A percentile compares a stretch with the other conserved stretches of the same genome.
Evolutionary conservation across 2,329 filamentous ascomycete species (phyloP).

Genomic region (Clathrospora elynae): DNA sequence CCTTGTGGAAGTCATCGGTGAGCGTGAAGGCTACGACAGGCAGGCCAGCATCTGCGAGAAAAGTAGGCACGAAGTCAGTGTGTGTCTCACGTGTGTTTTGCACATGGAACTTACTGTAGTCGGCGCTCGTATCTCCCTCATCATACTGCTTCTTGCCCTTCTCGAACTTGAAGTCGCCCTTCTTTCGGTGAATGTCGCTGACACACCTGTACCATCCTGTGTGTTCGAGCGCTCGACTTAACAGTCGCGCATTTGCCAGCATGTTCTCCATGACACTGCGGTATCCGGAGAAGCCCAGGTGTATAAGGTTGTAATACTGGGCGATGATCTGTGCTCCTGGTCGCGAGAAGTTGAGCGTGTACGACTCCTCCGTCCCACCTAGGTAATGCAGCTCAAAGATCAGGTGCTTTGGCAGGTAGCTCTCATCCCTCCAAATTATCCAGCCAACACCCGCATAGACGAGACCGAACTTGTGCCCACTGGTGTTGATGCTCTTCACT

Average conservation of each 20-base stretch:
- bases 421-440: constrained; percentile 62
- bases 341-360: constrained; percentile 74
- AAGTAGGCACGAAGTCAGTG: too few species aligned
- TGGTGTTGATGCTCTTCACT: constrained; percentile 70
- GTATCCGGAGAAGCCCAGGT: constrained; percentile 70
- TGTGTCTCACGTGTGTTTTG: too few species aligned
- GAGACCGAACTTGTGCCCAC: constrained; percentile 66
- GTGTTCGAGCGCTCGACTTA: constrained; percentile 67
- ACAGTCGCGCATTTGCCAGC: constrained; percentile 66
- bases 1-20: constrained; percentile 61
- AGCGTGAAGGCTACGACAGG: constrained; percentile 72
- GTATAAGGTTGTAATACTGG: constrained; percentile 76
- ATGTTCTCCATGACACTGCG: constrained; percentile 67
- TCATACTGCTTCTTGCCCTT: constrained; percentile 52
- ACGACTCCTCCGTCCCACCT: constrained; percentile 72
- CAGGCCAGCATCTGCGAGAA: constrained; percentile 66
- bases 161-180: constrained; percentile 52
- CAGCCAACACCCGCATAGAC: constrained; percentile 72
- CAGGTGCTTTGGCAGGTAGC: constrained; percentile 68
- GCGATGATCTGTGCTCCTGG: constrained; percentile 71
- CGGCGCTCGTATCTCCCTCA: constrained; percentile 57
- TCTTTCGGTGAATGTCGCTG: constrained; percentile 68
- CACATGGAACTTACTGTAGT: too few species aligned
- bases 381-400: constrained; percentile 75
- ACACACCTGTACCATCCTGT: constrained; percentile 66